Evolutionary conservation across 805 yeast species (phyloP), one percentile per base, ranked within the genome.

Genomic region (Metschnikowia matae): DNA sequence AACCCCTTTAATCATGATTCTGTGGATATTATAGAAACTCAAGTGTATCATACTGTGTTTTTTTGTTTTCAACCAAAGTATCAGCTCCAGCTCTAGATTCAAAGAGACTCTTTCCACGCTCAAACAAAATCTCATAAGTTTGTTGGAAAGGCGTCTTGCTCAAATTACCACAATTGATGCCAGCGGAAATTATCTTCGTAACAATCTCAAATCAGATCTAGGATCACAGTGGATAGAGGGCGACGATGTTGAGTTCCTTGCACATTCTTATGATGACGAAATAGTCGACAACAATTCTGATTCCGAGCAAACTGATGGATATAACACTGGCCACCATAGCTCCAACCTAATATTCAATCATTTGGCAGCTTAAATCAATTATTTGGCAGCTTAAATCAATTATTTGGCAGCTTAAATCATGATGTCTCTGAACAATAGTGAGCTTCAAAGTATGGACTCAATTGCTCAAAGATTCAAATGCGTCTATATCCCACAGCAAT

Each of bases 41-140:
- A 70, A 45, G 57, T 72, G 18, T 71, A 61, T 54, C 65, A 64
- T 49, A 63, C 72, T 2, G 58, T 71, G 4, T n/a, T 67, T 66
- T 14, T 35, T 43, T 1, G 51, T 54, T 4, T 70, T 69, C 49
- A 45, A 34, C 6, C 60, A 60, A 14, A 45, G 56, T 0, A 54
- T 66, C 21, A 31, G 48, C 6, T 20, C 48, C 1, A 56, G 57
- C 26, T 41, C 51, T 2, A 52, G 52, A 33, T 48, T 60, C 14
- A 46, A 48, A 18, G 29, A 40, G 8, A 57, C 55, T 34, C 64
- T 66, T 42, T 4, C 15, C 4, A 42, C 34, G 4, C 60, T 69
- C 53, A 70, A 63, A 49, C 33, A 23, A 5, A 60, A 60, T 10
- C 69, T 69, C 48, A 48, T 53, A 14, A 13, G 36, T 0, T 65